Percentiles rank a stretch among this genome's conserved stretches.
Evolutionary conservation across 1,284 basidiomycete genomes (phyloP).

Genomic region (Polyporus tsugae): DNA sequence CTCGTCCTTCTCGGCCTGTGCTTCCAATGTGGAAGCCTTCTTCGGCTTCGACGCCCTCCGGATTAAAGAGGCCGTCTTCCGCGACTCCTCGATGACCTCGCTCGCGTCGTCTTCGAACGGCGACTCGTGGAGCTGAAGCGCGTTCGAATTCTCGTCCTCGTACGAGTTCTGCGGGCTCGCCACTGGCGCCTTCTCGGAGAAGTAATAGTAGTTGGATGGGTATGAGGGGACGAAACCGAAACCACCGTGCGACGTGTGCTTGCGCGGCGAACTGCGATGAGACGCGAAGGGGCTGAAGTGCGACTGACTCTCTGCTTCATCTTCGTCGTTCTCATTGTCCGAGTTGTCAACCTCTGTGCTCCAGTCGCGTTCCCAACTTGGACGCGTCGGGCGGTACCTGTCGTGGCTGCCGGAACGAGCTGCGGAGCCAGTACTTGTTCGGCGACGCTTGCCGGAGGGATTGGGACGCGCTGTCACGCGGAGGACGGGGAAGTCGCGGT

Average conservation of each 20-base stretch:
- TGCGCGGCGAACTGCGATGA: conserved; percentile 32
- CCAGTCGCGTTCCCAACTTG: conserved; percentile 47
- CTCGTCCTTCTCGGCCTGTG: conserved; percentile 25
- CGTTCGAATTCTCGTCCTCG: conserved; percentile 36
- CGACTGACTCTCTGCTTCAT: conserved; percentile 40
- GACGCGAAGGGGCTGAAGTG: conserved; percentile 39
- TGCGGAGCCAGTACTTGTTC: conserved; percentile 35
- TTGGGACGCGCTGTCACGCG: conserved; percentile 37
- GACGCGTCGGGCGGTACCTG: conserved; percentile 36
- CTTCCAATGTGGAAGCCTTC: conserved; percentile 25
- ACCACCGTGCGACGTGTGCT: conserved; percentile 31
- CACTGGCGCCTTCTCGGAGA: conserved; percentile 34
- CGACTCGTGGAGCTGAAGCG: conserved; percentile 35
- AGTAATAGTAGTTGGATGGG: conserved; percentile 33
- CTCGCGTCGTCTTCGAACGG: conserved; percentile 36
- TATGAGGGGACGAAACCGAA: conserved; percentile 29
- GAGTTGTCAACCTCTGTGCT: conserved; percentile 36
- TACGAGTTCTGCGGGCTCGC: conserved; percentile 38
- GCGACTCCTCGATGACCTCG: conserved; percentile 30
- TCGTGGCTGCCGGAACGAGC: conserved; percentile 38
- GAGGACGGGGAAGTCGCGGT: conserved; percentile 64
- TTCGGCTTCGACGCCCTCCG: conserved; percentile 30
- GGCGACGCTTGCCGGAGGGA: conserved; percentile 28
- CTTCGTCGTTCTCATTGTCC: conserved; percentile 47
- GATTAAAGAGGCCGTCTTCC: conserved; percentile 26